Evolutionary conservation across 176 grass and related monocot species (phyloP).

Genomic region (Oryza brachyantha): DNA sequence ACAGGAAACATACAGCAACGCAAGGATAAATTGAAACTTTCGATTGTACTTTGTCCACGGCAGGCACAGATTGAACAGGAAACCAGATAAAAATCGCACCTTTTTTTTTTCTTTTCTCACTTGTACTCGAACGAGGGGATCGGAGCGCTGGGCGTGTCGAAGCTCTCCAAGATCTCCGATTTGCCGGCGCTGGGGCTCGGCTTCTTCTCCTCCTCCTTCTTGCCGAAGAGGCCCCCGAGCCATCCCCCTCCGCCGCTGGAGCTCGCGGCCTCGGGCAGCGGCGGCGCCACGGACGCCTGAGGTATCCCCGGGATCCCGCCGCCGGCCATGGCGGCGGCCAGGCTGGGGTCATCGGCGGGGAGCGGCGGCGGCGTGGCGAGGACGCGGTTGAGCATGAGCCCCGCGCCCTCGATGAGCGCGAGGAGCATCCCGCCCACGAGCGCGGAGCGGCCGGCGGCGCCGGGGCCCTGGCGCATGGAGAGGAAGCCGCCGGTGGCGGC

Average conservation of each 20-base stretch:
- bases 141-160: conserved; percentile 64
- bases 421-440: conserved; percentile 78
- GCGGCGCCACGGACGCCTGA: not conserved
- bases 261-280: conserved; percentile 6
- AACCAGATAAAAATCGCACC: conserved; percentile 22
- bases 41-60: not conserved
- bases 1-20: not conserved
- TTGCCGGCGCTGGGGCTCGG: conserved; percentile 32
- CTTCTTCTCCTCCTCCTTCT: conserved; percentile 65
- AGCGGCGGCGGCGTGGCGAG: conserved; percentile 53
- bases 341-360: conserved; percentile 50
- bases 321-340: conserved; percentile 21
- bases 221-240: conserved; percentile 58
- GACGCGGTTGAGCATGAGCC: conserved; percentile 91
- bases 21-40: not conserved
- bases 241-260: conserved; percentile 32
- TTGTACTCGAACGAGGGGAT: conserved; percentile 88
- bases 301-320: conserved; percentile 18
- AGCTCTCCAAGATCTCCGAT: conserved; percentile 85
- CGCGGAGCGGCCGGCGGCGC: conserved; percentile 54
- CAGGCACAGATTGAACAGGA: not conserved
- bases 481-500: conserved; percentile 91
- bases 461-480: conserved; percentile 73
- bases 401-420: conserved; percentile 92
- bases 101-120: conserved; percentile 40